These are phyloP conservation scores for Pulveroboletus sp. DNA, from an alignment of 768 basidiomycete species.

Conservation along the genomic window DNA sequence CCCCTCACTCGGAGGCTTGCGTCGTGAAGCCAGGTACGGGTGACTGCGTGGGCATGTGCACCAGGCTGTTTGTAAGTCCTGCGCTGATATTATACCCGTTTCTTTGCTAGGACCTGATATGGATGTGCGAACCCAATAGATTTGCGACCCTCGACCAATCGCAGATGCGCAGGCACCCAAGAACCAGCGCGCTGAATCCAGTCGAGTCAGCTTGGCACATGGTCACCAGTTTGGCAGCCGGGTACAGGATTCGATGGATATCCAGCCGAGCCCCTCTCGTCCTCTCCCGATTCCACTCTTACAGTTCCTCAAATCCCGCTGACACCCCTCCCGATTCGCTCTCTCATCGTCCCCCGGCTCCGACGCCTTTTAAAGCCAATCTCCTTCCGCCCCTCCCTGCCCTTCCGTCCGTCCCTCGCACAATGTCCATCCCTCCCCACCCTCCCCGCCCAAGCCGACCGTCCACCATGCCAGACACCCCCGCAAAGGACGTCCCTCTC, in stretches of 20 bases:
- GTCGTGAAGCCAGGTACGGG: constrained; percentile 5
- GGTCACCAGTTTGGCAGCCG: constrained; percentile 34
- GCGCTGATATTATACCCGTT: too few relatives aligned
- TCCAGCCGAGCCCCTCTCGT: constrained; percentile 43
- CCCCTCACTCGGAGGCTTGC: neutral
- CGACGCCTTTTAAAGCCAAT: constrained; percentile 35
- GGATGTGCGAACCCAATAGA: constrained; percentile 12
- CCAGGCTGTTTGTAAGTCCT: constrained; percentile 5
- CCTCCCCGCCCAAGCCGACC: constrained; percentile 33
- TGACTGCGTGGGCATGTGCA: neutral
- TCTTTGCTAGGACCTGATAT: constrained; percentile 12
- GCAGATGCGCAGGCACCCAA: constrained; percentile 13
- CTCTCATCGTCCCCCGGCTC: constrained; percentile 28
- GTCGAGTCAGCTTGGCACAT: constrained; percentile 41
- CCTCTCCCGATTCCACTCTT: constrained; percentile 25
- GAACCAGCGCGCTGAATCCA: constrained; percentile 31
- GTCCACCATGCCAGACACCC: constrained; percentile 16
- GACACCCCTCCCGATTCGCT: constrained; percentile 29
- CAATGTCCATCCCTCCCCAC: constrained; percentile 41
- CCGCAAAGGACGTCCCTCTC: constrained; percentile 24
- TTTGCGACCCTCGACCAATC: constrained; percentile 19
- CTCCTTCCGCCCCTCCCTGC: constrained; percentile 10
- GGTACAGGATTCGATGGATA: constrained; percentile 29
- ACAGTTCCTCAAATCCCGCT: constrained; percentile 21
- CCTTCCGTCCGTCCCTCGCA: constrained; percentile 25